phyloP scores from a whole-genome alignment of 305 asterid species.

The Fraxinus floribunda region DNA sequence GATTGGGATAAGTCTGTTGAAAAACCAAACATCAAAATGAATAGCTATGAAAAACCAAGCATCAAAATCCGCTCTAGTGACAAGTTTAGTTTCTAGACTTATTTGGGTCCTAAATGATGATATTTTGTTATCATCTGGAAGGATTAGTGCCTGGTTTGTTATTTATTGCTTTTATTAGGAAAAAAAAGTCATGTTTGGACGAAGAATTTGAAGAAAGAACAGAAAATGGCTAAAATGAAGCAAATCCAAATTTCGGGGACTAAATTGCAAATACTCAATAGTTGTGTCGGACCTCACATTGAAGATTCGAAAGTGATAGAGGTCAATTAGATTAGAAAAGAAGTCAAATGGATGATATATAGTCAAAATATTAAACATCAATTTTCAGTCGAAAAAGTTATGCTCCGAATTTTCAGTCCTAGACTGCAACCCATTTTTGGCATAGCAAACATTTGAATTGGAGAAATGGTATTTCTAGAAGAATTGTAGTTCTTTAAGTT shows the following conservation, averaged over 20 bases:
- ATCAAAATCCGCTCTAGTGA: neutral
- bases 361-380: neutral
- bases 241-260: neutral
- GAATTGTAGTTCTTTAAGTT: neutral
- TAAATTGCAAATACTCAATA: neutral
- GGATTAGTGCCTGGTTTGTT: neutral
- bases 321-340: neutral
- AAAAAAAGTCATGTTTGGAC: neutral
- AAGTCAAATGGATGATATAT: neutral
- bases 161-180: neutral
- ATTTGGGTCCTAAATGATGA: neutral
- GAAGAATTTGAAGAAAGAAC: neutral
- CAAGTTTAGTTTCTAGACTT: neutral
- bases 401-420: neutral
- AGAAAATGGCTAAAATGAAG: neutral
- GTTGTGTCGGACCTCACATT: neutral
- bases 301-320: neutral
- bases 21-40: slow-evolving; percentile 23
- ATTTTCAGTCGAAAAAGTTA: neutral
- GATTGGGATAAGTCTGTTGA: slow-evolving; percentile 82
- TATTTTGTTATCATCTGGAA: neutral
- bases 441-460: neutral
- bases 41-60: neutral
- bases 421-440: neutral
- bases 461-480: neutral